phyloP scores from a whole-genome alignment of 108 stramenopile species.

The Cylindrotheca fusiformis region DNA sequence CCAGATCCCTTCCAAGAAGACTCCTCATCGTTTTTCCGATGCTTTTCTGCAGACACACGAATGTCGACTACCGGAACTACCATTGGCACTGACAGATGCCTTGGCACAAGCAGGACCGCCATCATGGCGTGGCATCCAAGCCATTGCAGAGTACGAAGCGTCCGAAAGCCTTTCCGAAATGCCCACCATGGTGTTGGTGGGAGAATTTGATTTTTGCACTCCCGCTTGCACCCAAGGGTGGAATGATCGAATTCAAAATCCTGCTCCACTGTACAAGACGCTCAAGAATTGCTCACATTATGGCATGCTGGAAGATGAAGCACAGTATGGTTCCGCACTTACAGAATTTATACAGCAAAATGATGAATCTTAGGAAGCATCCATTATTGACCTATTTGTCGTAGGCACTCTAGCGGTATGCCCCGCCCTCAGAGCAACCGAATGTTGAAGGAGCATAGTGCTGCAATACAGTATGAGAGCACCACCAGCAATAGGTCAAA shows the following conservation, averaged over 20 bases:
- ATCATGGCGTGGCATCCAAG: constrained; percentile 47
- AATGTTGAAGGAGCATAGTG: too few species aligned
- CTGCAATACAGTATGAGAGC: too few species aligned
- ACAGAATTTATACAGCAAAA: constrained; percentile 14
- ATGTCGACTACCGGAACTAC: constrained; percentile 49
- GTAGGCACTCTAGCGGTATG: too few species aligned
- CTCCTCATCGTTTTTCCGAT: constrained; percentile 9
- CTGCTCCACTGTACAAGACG: constrained; percentile 4
- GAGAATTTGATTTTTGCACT: constrained; percentile 54
- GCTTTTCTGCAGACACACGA: constrained; percentile 57
- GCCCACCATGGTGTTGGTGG: constrained; percentile 43
- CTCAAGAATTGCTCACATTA: constrained; percentile 42
- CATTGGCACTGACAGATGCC: constrained; percentile 47
- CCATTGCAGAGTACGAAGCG: constrained; percentile 47
- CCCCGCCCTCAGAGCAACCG: too few species aligned
- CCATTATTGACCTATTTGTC: too few species aligned
- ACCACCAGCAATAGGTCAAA: too few species aligned
- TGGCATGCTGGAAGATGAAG: constrained; percentile 46
- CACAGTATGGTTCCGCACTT: constrained; percentile 20
- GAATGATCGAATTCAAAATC: constrained; percentile 12
- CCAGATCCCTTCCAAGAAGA: background rate
- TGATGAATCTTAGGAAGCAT: too few species aligned
- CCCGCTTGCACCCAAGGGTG: constrained; percentile 30
- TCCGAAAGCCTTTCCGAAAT: background rate
- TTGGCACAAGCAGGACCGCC: constrained; percentile 53